These are phyloP conservation scores for Neophaeococcomyces mojaviensis DNA, from an alignment of 2,329 filamentous ascomycete genomes.

Conservation along the genomic window DNA sequence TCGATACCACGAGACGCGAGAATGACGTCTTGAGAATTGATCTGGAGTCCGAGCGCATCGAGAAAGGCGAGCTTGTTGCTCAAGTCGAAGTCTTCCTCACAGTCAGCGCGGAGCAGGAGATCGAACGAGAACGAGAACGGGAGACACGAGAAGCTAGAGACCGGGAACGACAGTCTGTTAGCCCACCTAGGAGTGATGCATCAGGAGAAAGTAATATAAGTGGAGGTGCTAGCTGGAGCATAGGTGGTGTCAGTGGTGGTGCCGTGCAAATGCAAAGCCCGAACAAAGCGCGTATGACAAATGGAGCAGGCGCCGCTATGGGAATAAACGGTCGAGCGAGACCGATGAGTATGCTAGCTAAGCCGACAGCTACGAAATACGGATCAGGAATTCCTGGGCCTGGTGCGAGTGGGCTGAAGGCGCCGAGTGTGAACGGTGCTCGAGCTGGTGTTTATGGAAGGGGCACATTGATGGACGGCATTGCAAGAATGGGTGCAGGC, in stretches of 20 bases:
- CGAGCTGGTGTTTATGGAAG: conserved; percentile 20
- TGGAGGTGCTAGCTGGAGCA: neutral
- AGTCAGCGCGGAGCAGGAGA: conserved; percentile 30
- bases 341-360: conserved; percentile 23
- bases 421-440: conserved; percentile 12
- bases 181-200: conserved; percentile 22
- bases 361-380: conserved; percentile 20
- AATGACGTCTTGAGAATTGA: conserved; percentile 58
- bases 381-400: conserved; percentile 19
- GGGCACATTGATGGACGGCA: conserved; percentile 26
- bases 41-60: conserved; percentile 43
- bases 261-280: conserved; percentile 2
- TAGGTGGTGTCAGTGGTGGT: neutral
- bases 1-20: conserved; percentile 61
- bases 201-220: conserved; percentile 17
- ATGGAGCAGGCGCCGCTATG: conserved; percentile 3
- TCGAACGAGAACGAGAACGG: conserved; percentile 3
- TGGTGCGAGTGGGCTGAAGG: conserved; percentile 21
- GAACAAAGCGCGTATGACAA: neutral
- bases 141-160: conserved; percentile 6
- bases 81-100: conserved; percentile 40
- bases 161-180: conserved; percentile 18
- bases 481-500: conserved; percentile 26
- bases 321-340: conserved; percentile 12
- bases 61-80: conserved; percentile 42